Base-by-base conservation (phyloP, 148 eudicot species). In the Drosera capensis region DNA sequence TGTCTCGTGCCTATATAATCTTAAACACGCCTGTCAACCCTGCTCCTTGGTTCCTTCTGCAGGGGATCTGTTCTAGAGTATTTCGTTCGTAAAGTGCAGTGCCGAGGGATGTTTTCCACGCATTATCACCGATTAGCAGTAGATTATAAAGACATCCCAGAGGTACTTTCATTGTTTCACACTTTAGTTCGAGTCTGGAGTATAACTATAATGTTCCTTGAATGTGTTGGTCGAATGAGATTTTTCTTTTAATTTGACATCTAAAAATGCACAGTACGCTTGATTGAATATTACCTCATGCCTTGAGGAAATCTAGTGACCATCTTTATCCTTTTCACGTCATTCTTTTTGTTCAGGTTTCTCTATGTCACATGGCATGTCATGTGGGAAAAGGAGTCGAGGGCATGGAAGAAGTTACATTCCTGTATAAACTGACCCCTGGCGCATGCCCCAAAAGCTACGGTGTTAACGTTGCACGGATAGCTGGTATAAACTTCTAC, bases 391-490 rank as follows among this genome's bases (percentile, higher is more conserved):
- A 69, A 60, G 82, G 76, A 45, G 58, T 22, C 22, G 60, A 26
- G 20, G 95, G 80, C 49, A 40, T 84, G 21, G 99, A 90, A 64
- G 95, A 90, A 70, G 99, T 90, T 53, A 84, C 86, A 48, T 90
- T 90, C 59, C 85, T 90, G 23, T 80, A 84, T 67, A 75, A 80
- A 55, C 46, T 90, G 67, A 84, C 72, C 26, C 70, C 54, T 43
- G 99, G 95, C 51, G 83, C 95, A 45, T 90, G 99, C 56, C 99
- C 99, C 25, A 90, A 84, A 69, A 90, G 99, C 64, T 84, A 84
- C 48, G 97, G 99, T 58, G 93, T 84, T 63, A 90, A 90, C 64
- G 99, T 90, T 39, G 99, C 99, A 22, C 66, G 88, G 31, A 39
- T 90, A 54, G 93, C 99, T 53, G 95, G 99, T 75, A 67, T 44